Base-by-base conservation (phyloP, 1,284 basidiomycete genomes). In the Malassezia equina region DNA sequence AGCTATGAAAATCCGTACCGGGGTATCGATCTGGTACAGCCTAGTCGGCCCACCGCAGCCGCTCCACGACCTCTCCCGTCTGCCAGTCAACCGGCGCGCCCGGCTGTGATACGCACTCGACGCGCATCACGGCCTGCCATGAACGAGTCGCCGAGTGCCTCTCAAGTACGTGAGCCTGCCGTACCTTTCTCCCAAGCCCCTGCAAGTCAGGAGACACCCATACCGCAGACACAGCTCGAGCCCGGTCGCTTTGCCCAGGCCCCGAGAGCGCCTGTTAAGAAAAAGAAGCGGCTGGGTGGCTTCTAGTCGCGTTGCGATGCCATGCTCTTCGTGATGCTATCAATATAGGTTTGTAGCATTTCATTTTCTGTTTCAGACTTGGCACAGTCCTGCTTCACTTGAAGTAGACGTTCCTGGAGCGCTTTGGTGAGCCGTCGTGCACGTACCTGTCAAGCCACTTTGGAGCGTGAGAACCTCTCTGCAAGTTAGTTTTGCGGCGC, bases 291-390 rank as follows among this genome's bases (percentile, higher is more conserved):
- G 19, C 23, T 52, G 39, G 51, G 55, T 17, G 55, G 55, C 6
- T 57, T 57, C 29, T 57, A 51, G 43, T 39, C 36, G 19, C 5
- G 32, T 46, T 67, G 68, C 0, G 71, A 65, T 7, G 71, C 71
- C n/a, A 74, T 53, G 49, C 65, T 73, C 59, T 73, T 74, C 47
- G 71, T 74, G 47, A 74, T 69, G 39, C 66, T 67, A 47, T 74
- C 71, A 19, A 73, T 67, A 51, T 74, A 74, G 7, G 65, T 64
- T 58, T 73, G 71, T 15, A 74, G 59, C 65, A 68, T 70, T 44
- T 71, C 70, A 54, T 74, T 74, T 48, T 74, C 69, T 8, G 64
- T 62, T 48, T 73, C 71, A 2, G 67, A 64, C 47, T 73, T 70
- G 21, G 50, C 59, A 55, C 71, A 73, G 29, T 74, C 71, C 7